Conservation (phyloP, 129 eudicot genomes). For the Tagetes erecta region DNA sequence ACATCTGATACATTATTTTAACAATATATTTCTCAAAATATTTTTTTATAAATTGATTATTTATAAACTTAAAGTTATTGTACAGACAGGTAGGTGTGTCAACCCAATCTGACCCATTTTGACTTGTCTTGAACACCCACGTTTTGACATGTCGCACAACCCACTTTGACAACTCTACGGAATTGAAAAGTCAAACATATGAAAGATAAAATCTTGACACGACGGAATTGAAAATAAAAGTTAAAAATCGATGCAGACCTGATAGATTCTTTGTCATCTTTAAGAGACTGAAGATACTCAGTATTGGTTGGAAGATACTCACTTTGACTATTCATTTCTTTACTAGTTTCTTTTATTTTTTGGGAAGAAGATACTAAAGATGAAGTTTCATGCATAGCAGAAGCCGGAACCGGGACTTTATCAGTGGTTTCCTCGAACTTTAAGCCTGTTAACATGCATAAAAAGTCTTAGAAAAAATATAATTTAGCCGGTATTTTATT, state of each 20-base stretch:
- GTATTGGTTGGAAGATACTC: conserved; percentile 13
- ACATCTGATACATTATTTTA: background rate
- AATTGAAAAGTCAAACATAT: background rate
- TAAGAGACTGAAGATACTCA: conserved; percentile 33
- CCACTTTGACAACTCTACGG: background rate
- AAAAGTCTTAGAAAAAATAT: conserved; percentile 10
- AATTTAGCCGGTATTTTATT: conserved; percentile 2
- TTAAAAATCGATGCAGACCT: conserved; percentile 44
- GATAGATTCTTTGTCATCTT: conserved; percentile 76
- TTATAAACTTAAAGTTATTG: too few species aligned
- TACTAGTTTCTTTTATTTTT: conserved; percentile 36
- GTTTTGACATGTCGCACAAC: background rate
- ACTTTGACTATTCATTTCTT: conserved; percentile 18
- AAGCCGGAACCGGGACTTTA: conserved; percentile 43
- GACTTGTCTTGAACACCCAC: background rate
- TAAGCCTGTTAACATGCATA: conserved; percentile 44
- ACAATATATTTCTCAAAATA: background rate
- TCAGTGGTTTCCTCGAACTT: conserved; percentile 85
- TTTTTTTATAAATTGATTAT: background rate
- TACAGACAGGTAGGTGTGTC: too few species aligned
- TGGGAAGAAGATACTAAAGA: conserved; percentile 32
- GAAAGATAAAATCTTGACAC: background rate
- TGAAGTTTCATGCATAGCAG: conserved; percentile 40
- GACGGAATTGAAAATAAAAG: background rate
- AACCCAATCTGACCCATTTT: too few species aligned